phyloP scores from a whole-genome alignment of 192 early-diverging fungal species.

The Podila epicladia region DNA sequence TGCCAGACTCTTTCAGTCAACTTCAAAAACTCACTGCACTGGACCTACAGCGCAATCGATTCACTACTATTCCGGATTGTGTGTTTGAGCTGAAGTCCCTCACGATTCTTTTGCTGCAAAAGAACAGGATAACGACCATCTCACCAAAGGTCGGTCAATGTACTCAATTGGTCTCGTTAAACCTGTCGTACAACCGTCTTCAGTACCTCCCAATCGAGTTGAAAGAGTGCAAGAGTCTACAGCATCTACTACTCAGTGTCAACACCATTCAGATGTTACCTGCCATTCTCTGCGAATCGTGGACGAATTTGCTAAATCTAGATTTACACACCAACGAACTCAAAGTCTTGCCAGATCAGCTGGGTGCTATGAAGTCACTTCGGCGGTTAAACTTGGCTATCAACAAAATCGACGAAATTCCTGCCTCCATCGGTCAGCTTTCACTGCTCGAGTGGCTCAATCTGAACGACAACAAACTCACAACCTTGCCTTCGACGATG shows the following conservation, averaged over 20 bases:
- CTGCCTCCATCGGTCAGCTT: conserved; percentile 44
- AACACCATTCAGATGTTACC: conserved; percentile 48
- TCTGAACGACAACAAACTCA: conserved; percentile 57
- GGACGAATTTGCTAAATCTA: conserved; percentile 48
- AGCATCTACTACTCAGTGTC: conserved; percentile 53
- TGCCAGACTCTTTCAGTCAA: conserved; percentile 41
- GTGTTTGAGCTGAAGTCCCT: conserved; percentile 40
- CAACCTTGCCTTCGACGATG: conserved; percentile 39
- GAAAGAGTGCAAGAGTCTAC: conserved; percentile 28
- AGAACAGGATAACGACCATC: conserved; percentile 49
- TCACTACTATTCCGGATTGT: conserved; percentile 51
- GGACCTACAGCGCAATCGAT: conserved; percentile 53
- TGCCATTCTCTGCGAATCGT: conserved; percentile 30
- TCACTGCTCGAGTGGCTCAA: conserved; percentile 56
- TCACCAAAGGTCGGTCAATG: conserved; percentile 26
- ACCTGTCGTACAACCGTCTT: conserved; percentile 54
- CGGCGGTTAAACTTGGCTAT: conserved; percentile 58
- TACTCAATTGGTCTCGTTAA: conserved; percentile 40
- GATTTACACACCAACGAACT: conserved; percentile 60
- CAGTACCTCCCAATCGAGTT: conserved; percentile 37
- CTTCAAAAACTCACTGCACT: conserved; percentile 47
- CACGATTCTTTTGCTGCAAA: conserved; percentile 53
- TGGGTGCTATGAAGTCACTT: conserved; percentile 29
- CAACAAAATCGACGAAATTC: conserved; percentile 51
- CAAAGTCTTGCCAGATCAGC: conserved; percentile 9